These are phyloP conservation scores for Lepidium africanum DNA, from an alignment of 345 rosid genomes.

Conservation along the genomic window DNA sequence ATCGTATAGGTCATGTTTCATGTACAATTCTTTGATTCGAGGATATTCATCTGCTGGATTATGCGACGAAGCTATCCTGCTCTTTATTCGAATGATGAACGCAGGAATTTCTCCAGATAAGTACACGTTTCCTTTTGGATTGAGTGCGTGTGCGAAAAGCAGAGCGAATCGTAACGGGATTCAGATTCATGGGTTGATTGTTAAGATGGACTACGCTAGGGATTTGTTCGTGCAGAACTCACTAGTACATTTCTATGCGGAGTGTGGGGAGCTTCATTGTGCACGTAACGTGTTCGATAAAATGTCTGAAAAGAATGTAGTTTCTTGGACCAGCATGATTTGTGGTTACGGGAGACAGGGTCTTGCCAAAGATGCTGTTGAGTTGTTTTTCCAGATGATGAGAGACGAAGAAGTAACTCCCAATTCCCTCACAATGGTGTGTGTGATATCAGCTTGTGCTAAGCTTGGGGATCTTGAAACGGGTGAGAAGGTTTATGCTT, in stretches of 20 bases:
- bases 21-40: conserved; percentile 53
- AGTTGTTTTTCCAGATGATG: conserved; percentile 49
- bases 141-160: conserved; percentile 51
- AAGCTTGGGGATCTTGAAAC: conserved; percentile 47
- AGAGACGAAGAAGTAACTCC: conserved; percentile 33
- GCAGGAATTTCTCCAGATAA: conserved; percentile 44
- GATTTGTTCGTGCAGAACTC: conserved; percentile 50
- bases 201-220: conserved; percentile 37
- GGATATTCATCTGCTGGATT: conserved; percentile 42
- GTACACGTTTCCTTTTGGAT: conserved; percentile 51
- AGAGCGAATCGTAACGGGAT: conserved; percentile 30
- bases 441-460: conserved; percentile 54
- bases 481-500: conserved; percentile 41
- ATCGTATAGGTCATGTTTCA: conserved; percentile 32
- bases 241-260: conserved; percentile 50
- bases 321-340: conserved; percentile 73
- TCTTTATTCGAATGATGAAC: conserved; percentile 34
- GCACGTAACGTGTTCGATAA: conserved; percentile 51
- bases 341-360: conserved; percentile 46
- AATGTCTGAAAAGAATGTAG: conserved; percentile 55
- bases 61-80: conserved; percentile 34
- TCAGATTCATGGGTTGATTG: conserved; percentile 50
- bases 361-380: conserved; percentile 42
- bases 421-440: conserved; percentile 53
- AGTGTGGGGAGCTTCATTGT: conserved; percentile 38